Base-by-base conservation (phyloP, 2,329 filamentous ascomycete species). In the Stemphylium lycopersici region DNA sequence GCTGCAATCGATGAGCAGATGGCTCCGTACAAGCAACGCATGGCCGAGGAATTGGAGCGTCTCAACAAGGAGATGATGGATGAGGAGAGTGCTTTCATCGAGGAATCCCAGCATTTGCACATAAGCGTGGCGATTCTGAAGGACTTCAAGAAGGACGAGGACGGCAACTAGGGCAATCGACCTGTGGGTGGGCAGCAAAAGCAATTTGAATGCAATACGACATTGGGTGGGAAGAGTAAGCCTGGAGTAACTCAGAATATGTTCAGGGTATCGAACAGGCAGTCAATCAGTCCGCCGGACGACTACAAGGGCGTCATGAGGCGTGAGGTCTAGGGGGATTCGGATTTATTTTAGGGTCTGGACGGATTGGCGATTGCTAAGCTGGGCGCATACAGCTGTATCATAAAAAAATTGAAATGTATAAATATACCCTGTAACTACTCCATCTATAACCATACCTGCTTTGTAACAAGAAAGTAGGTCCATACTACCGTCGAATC, bases 11-110 rank as follows among this genome's bases (percentile, higher is more conserved):
- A 63, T 6, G 32, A 54, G 13, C 33, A 63, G 38, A 51, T 70
- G 37, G 55, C 43, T 0, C 58, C 60, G 0, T 64, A 65, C 52
- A 59, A 63, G 45, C 42, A 61, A 33, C 48, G 57, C 7, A 63
- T 68, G 48, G 46, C 52, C 1, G 64, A 62, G 32, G 63, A 70
- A 55, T 39, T 69, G 12, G 63, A 68, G 11, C 53, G 54, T 8
- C 16, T 71, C 7, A 43, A 47, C 1, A 40, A 31, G 20, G 63
- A 65, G 39, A 41, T 64, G 33, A 55, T 64, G 7, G 59, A 67
- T 2, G 63, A 68, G 34, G 56, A 64, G 18, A 48, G 22, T 0
- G 49, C 42, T 1, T 56, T 49, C 16, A 47, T n/a, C 1, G 66
- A 67, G 42, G 65, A 68, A 2, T 47, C 60, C 4, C 24, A 62